phyloP scores from a whole-genome alignment of 129 eudicot species.

The Dittrichia graveolens region DNA sequence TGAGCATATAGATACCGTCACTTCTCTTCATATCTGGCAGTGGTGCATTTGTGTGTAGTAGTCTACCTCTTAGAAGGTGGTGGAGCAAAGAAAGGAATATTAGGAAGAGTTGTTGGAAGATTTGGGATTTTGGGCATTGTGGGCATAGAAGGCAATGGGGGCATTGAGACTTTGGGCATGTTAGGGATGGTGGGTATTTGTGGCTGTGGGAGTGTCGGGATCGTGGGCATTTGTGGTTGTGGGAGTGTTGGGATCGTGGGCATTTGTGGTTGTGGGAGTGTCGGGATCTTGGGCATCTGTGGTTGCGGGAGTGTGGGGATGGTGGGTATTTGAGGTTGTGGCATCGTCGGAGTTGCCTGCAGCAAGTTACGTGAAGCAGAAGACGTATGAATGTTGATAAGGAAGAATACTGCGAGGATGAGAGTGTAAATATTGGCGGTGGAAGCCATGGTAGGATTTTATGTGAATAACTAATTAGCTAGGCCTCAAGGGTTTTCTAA shows the following conservation, averaged over 20 bases:
- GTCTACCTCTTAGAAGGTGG: slow-evolving; percentile 33
- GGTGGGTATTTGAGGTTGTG: slow-evolving; percentile 27
- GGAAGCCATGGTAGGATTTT: slow-evolving; percentile 10
- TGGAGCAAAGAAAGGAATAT: slow-evolving; percentile 31
- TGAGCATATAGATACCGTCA: no score
- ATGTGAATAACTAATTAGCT: no score
- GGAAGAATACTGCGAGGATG: neutral
- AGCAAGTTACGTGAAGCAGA: slow-evolving; percentile 32
- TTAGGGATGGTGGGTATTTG: slow-evolving; percentile 25
- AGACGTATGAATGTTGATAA: slow-evolving; percentile 10
- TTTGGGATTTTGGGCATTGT: slow-evolving; percentile 19
- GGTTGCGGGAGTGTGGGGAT: no score
- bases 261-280: slow-evolving; percentile 20
- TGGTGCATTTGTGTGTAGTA: no score
- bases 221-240: slow-evolving; percentile 21
- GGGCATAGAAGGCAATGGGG: slow-evolving; percentile 37
- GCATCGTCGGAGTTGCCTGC: slow-evolving; percentile 20
- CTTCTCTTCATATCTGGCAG: no score
- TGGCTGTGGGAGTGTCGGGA: slow-evolving; percentile 23
- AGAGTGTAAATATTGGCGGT: slow-evolving; percentile 11
- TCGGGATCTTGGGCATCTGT: no score
- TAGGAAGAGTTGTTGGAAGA: slow-evolving; percentile 32
- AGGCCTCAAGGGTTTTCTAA: no score
- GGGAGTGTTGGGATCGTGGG: slow-evolving; percentile 14
- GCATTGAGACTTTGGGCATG: slow-evolving; percentile 24